Base-by-base conservation (phyloP, 768 basidiomycete species). In the Mrakia blollopis region DNA sequence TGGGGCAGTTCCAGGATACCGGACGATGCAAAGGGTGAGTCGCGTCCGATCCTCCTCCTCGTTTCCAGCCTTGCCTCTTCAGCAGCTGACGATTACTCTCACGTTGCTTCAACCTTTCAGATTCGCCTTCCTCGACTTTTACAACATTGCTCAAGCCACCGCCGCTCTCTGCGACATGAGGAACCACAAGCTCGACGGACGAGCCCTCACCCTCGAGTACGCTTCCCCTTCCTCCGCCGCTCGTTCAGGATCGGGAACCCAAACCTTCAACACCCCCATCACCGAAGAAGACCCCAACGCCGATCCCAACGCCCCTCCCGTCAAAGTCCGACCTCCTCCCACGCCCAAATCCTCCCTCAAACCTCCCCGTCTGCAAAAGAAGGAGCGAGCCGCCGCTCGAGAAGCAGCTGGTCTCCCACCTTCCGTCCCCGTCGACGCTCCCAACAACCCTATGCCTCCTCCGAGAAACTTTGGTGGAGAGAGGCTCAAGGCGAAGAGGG, bases 1-100 rank as follows among this genome's bases (percentile, higher is more conserved):
- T 99, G 88, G 94, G 94, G 6, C 95, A 94, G 25, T 99, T 99
- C 80, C 94, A 98, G 82, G 96, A 99, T 83, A 92, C 89, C 69
- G 97, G 96, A 13, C 84, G 88, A 73, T 98, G 96, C 85, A 99
- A 98, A 87, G 96, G 96, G 96, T 97, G 81, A 77, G 87, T 85
- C 47, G 75, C 35, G 70, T 37, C 61, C 0, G 21, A 73, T 75
- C 16, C 7, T 13, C 68, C 77, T 11, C 50, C 32, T 18, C 47
- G 71, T 41, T 2, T 3, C 63, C 9, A 69, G 67, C 47, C 44
- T 39, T 32, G 37, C 23, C 32, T 5, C 21, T 50, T 60, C 44
- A 32, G 47, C 30, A 39, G 28, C 44, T 52, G 35, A 44, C 61
- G 47, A 50, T 61, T 2, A 25, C 39, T 25, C n/a, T 44, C 2